Conservation (phyloP, 305 asterid genomes). For the Fraxinus greggii region DNA sequence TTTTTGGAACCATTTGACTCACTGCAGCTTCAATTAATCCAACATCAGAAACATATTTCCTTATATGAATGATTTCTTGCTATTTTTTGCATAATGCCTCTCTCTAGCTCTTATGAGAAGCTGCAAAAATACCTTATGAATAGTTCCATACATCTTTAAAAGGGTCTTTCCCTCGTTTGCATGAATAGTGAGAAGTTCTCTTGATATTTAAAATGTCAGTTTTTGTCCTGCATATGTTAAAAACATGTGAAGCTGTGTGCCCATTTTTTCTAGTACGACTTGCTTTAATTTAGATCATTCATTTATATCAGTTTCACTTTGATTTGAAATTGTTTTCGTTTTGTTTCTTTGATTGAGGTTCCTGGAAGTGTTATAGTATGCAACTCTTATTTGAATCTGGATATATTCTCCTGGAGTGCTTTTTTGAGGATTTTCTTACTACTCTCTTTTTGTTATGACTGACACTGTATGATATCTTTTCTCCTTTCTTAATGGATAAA, state of each 20-base stretch:
- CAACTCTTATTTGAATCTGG: neutral
- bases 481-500: conserved; percentile 7
- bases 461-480: neutral
- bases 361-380: neutral
- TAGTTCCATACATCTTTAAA: neutral
- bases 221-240: neutral
- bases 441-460: neutral
- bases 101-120: neutral
- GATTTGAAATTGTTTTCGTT: neutral
- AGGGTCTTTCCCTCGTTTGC: neutral
- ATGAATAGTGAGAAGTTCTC: neutral
- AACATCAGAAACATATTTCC: neutral
- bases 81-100: neutral
- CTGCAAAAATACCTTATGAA: neutral
- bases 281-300: neutral
- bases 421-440: neutral
- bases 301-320: neutral
- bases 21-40: neutral
- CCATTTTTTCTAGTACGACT: neutral
- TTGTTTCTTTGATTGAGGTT: neutral
- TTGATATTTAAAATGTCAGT: neutral
- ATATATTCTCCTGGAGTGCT: neutral
- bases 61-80: neutral
- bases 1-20: neutral
- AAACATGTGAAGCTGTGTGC: neutral